Evolutionary conservation across 1,284 basidiomycete species (phyloP).

Genomic region (Cutaneotrichosporon sp.): DNA sequence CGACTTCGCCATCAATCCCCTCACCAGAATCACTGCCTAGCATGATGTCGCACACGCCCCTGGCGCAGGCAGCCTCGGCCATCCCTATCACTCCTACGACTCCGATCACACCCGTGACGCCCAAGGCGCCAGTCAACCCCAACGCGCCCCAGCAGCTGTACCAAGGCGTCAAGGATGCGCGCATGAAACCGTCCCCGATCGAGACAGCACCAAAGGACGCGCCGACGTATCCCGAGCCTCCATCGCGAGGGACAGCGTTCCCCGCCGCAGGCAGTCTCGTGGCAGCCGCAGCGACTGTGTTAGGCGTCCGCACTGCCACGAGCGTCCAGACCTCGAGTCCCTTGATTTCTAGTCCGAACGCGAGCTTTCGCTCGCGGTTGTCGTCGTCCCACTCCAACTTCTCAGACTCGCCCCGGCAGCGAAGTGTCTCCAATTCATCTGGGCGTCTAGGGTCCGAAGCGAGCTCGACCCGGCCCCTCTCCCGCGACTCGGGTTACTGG

Average conservation of each 20-base stretch:
- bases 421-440: background rate
- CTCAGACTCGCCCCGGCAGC: background rate
- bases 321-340: background rate
- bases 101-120: constrained; percentile 7
- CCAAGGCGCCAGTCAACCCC: constrained; percentile 4
- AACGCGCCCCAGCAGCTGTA: background rate
- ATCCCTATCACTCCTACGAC: constrained; percentile 3
- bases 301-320: background rate
- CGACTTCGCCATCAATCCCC: background rate
- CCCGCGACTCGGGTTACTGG: constrained; percentile 10
- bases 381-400: background rate
- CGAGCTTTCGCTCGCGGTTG: background rate
- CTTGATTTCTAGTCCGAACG: background rate
- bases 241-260: background rate
- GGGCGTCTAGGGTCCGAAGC: background rate
- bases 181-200: background rate
- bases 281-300: background rate
- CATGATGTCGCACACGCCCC: background rate
- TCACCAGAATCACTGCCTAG: background rate
- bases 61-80: background rate
- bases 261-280: background rate
- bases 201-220: background rate
- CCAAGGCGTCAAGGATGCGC: background rate
- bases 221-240: background rate
- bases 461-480: background rate